Conservation (phyloP, 2,329 filamentous ascomycete genomes). For the Leptographium flavum region DNA sequence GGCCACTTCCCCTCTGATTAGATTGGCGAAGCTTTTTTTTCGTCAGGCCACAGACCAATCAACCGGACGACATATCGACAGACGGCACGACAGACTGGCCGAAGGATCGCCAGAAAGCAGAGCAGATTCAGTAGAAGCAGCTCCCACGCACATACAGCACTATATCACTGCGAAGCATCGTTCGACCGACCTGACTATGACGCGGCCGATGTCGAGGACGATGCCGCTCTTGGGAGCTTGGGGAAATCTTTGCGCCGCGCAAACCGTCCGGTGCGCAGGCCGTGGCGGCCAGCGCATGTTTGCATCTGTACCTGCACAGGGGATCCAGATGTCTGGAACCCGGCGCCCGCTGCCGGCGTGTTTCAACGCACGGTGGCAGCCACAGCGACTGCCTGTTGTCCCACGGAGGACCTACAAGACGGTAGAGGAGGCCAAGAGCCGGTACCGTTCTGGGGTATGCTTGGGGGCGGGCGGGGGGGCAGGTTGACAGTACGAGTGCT, state of each 20-base stretch:
- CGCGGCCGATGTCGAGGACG: slow-evolving; percentile 6
- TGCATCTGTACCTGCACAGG: not conserved
- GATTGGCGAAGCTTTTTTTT: not conserved
- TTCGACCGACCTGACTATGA: slow-evolving; percentile 1
- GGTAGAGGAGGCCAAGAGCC: slow-evolving; percentile 44
- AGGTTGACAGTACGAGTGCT: not conserved
- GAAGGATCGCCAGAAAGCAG: not conserved
- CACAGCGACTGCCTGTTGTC: slow-evolving; percentile 14
- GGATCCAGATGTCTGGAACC: not conserved
- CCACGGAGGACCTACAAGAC: slow-evolving; percentile 33
- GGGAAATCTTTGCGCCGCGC: slow-evolving; percentile 1
- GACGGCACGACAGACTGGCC: not conserved
- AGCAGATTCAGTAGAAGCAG: no score
- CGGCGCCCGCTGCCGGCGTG: slow-evolving; percentile 2
- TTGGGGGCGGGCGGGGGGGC: no score
- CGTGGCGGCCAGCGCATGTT: not conserved
- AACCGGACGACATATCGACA: not conserved
- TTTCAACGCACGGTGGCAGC: slow-evolving; percentile 12
- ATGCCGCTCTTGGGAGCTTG: slow-evolving; percentile 6
- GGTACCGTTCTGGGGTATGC: slow-evolving; percentile 40
- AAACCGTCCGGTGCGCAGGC: not conserved
- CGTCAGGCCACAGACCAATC: not conserved
- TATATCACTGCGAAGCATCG: not conserved
- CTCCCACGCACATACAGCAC: no score
- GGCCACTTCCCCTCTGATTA: not conserved